Evolutionary conservation across 2,329 filamentous ascomycete genomes (phyloP).

Genomic region (Onygenales sp.): DNA sequence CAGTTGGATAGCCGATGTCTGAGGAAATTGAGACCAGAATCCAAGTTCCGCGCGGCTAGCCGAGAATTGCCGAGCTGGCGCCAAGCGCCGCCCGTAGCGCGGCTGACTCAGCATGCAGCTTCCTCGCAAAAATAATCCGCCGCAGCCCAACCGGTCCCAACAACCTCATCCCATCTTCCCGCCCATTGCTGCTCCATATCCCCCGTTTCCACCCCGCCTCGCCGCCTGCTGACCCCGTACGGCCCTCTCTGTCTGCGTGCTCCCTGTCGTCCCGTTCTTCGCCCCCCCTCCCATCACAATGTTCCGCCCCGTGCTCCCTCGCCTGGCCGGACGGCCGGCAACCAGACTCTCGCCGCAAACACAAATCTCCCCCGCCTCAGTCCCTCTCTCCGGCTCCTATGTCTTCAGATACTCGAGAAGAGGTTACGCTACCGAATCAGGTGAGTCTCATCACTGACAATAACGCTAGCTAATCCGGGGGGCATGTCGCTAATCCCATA

Average conservation of each 20-base stretch:
- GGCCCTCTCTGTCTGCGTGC: neutral
- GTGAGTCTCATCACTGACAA: conserved; percentile 17
- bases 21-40: too few species aligned
- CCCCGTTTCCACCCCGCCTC: neutral
- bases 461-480: neutral
- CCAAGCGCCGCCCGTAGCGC: too few species aligned
- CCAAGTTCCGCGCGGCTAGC: too few species aligned
- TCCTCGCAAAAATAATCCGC: too few species aligned
- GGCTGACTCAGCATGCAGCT: too few species aligned
- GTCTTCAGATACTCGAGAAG: conserved; percentile 45
- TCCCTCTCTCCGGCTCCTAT: conserved; percentile 32
- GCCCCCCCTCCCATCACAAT: conserved; percentile 29
- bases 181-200: neutral
- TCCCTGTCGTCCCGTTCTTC: neutral
- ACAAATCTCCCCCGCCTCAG: conserved; percentile 25
- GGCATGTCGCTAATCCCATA: neutral
- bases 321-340: conserved; percentile 37
- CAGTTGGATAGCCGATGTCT: too few species aligned
- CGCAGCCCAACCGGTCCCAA: too few species aligned
- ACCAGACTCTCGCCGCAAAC: conserved; percentile 29
- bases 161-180: neutral
- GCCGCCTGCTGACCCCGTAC: neutral
- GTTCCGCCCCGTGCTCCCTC: conserved; percentile 45
- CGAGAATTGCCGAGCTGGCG: too few species aligned
- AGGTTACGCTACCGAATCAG: conserved; percentile 46